Conservation (phyloP, 2,329 filamentous ascomycete species). For the Neonectria neomacrospora region DNA sequence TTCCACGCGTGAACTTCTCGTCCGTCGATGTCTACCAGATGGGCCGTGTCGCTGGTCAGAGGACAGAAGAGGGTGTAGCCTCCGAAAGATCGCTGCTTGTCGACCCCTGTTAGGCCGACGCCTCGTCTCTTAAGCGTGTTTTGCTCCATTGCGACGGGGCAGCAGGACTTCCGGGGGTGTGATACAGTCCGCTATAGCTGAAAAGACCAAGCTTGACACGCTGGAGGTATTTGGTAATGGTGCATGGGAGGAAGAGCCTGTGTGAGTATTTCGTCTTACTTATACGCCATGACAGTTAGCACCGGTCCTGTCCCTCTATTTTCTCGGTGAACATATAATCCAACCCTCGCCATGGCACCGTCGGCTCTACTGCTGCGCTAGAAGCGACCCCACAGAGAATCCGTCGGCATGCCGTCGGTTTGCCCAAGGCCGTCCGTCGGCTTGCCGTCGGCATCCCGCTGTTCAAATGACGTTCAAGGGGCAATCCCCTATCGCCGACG, state of each 20-base stretch:
- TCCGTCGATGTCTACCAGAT: slow-evolving; percentile 45
- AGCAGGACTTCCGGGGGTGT: no score
- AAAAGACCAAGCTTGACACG: no score
- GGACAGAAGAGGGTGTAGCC: slow-evolving; percentile 47
- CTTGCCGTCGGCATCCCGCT: slow-evolving; percentile 37
- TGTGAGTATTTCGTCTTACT: no score
- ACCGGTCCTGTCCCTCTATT: no score
- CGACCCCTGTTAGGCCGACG: slow-evolving; percentile 44
- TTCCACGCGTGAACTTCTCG: slow-evolving; percentile 46
- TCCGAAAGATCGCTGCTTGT: slow-evolving; percentile 40
- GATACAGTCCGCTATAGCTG: no score
- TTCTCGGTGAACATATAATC: no score
- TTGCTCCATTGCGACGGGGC: slow-evolving; percentile 39
- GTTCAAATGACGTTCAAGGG: slow-evolving; percentile 28
- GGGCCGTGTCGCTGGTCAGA: slow-evolving; percentile 41
- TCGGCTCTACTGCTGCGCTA: no score
- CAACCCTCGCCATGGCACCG: no score
- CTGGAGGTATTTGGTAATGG: no score
- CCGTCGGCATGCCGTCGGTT: background rate
- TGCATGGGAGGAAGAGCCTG: no score
- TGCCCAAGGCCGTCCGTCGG: slow-evolving; percentile 17
- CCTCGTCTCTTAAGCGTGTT: slow-evolving; percentile 46
- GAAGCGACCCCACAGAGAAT: no score
- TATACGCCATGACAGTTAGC: no score
- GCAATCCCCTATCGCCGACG: slow-evolving; percentile 12